Evolutionary conservation across 2,329 filamentous ascomycete genomes (phyloP), one percentile per base, ranked within the genome.

Genomic region (Cercospora sesami): DNA sequence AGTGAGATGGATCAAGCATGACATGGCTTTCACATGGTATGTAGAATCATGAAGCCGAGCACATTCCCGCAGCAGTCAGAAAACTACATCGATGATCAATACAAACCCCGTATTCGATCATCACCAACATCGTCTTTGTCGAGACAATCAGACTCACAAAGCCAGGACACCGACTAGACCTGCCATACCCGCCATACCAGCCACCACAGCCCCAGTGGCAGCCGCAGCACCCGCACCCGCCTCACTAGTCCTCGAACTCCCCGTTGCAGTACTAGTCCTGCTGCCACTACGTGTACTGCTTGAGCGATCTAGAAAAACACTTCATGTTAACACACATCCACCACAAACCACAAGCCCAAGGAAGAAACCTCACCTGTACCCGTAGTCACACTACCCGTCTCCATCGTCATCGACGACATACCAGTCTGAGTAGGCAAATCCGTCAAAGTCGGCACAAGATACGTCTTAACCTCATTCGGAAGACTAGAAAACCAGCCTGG

Each of bases 401-500:
- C 28, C 55, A 9, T 51, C 26, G 18, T 65, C 63, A 28, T 23
- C 18, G 31, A 30, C 1, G n/a, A 21, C 21, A 8, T 45, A 2
- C 30, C 31, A 21, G 62, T 39, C 23, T 33, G 23, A 31, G 63
- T 18, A 1, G 45, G 21, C 42, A 39, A 12, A 39, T 57, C 26
- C 18, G 42, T 48, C 18, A 63, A 62, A 18, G 65, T 69, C 23
- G 78, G 72, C 28, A 81, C 73, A 57, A 84, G 76, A 68, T 80
- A 80, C 57, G 75, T 79, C 77, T 84, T 79, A 58, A 84, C 78
- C 65, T 81, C 80, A 55, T 78, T 73, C 6, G 83, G 83, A 3
- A 84, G 79, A 8, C 79, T 77, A 8, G 78, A 73, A 76, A 81
- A 84, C 83, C 83, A 84, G 3, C 75, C 68, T 18, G 83, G 82